Conservation (phyloP, 116 monocot species). For the Iris pallida region DNA sequence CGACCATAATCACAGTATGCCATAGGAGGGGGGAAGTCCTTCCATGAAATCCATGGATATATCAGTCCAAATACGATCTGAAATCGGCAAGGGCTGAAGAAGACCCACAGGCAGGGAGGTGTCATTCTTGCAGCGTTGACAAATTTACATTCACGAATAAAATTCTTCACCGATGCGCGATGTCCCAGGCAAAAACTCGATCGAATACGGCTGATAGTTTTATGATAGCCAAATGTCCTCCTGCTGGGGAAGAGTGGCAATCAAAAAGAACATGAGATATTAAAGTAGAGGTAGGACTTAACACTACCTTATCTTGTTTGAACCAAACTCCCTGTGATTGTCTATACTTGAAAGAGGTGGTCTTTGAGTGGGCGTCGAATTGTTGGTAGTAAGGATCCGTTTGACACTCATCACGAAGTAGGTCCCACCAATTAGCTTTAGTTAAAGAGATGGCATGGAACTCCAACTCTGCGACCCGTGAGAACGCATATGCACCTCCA, state of each 20-base stretch:
- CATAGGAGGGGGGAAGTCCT: too few species aligned
- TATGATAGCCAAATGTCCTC: background rate
- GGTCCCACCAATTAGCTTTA: background rate
- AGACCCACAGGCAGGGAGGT: too few species aligned
- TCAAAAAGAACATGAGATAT: background rate
- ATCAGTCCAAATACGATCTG: too few species aligned
- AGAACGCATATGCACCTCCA: too few species aligned
- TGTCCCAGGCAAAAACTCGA: too few species aligned
- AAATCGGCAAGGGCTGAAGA: too few species aligned
- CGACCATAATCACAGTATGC: too few species aligned
- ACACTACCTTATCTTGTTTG: background rate
- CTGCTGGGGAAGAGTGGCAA: background rate
- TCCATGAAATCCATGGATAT: too few species aligned
- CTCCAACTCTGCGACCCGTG: background rate
- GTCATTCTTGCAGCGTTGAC: too few species aligned
- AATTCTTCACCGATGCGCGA: too few species aligned
- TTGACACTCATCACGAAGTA: background rate
- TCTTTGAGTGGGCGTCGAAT: background rate
- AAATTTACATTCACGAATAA: too few species aligned
- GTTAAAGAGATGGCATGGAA: background rate
- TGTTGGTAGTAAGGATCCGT: background rate
- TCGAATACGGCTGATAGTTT: too few species aligned
- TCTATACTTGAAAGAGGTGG: background rate
- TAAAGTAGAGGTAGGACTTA: background rate
- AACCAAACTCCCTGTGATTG: background rate